Evolutionary conservation across 2,329 filamentous ascomycete genomes (phyloP).

Genomic region (Penicillium sp.): DNA sequence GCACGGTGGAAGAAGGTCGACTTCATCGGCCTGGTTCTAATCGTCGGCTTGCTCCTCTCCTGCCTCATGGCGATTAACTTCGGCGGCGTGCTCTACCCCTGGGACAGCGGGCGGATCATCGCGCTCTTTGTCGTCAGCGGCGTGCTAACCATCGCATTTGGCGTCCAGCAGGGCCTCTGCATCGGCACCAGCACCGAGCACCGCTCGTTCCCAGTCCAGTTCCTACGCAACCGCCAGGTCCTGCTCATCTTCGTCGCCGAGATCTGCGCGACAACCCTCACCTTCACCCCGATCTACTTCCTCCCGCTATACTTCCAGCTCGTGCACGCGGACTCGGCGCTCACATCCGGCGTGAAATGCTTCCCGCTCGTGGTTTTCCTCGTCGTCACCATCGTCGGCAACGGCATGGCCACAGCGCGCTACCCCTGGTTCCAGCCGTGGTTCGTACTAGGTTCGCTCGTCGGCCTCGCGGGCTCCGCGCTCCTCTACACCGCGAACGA

Average conservation of each 20-base stretch:
- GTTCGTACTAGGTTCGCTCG: slow-evolving; percentile 28
- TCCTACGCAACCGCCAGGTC: slow-evolving; percentile 46
- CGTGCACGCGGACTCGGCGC: slow-evolving; percentile 45
- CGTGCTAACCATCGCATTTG: slow-evolving; percentile 50
- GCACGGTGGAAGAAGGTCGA: background rate
- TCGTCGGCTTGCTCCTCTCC: background rate
- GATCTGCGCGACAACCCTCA: slow-evolving; percentile 40
- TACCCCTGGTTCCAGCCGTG: slow-evolving; percentile 23
- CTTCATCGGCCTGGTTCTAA: background rate
- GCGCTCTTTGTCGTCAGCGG: slow-evolving; percentile 51
- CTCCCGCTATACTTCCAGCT: slow-evolving; percentile 61
- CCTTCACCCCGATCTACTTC: slow-evolving; percentile 53
- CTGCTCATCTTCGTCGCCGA: slow-evolving; percentile 49
- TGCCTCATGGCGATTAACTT: slow-evolving; percentile 12
- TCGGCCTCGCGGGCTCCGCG: slow-evolving; percentile 28
- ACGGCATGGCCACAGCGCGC: slow-evolving; percentile 25
- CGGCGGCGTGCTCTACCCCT: slow-evolving; percentile 4
- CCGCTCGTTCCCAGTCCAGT: slow-evolving; percentile 56
- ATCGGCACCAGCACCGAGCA: slow-evolving; percentile 50
- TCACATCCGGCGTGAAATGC: slow-evolving; percentile 32
- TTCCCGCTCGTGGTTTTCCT: slow-evolving; percentile 29
- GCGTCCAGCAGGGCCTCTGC: slow-evolving; percentile 39
- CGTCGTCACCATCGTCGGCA: slow-evolving; percentile 25
- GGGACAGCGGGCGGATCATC: slow-evolving; percentile 9
- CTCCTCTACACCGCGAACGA: slow-evolving; percentile 26